Evolutionary conservation across 768 basidiomycete genomes (phyloP).

Genomic region (Dentipellis fragilis): DNA sequence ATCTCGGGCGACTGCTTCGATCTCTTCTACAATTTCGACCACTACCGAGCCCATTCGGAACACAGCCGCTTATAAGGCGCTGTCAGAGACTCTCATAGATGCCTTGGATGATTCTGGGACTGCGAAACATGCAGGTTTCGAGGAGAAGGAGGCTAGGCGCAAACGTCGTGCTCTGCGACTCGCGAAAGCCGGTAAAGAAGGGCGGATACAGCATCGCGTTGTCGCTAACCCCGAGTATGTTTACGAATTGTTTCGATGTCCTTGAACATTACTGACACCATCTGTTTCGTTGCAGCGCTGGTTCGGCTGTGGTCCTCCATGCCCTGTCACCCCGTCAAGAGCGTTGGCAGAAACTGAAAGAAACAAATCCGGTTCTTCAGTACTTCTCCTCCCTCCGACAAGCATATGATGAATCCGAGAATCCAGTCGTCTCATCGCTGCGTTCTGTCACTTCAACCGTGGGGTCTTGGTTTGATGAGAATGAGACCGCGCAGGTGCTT

Average conservation of each 20-base stretch:
- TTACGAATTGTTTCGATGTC: not conserved
- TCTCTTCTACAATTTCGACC: slow-evolving; percentile 76
- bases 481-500: slow-evolving; percentile 93
- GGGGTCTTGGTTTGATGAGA: slow-evolving; percentile 92
- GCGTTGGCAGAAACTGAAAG: slow-evolving; percentile 72
- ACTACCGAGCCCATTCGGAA: slow-evolving; percentile 97
- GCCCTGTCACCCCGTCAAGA: slow-evolving; percentile 73
- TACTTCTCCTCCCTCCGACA: slow-evolving; percentile 48
- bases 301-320: slow-evolving; percentile 75
- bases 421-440: slow-evolving; percentile 72
- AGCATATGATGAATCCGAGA: slow-evolving; percentile 86
- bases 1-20: slow-evolving; percentile 73
- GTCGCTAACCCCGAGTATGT: slow-evolving; percentile 76
- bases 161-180: slow-evolving; percentile 70
- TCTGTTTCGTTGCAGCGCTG: slow-evolving; percentile 48
- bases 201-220: slow-evolving; percentile 47
- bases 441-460: slow-evolving; percentile 79
- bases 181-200: slow-evolving; percentile 71
- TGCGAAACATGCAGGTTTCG: slow-evolving; percentile 91
- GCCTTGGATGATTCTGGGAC: slow-evolving; percentile 90
- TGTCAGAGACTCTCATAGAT: slow-evolving; percentile 83
- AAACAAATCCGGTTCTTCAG: slow-evolving; percentile 68
- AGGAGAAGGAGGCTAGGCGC: slow-evolving; percentile 87
- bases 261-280: not conserved
- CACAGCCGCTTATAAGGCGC: slow-evolving; percentile 86